Conservation (phyloP, 164 flowering plant genomes). For the Stephania cephalantha region DNA sequence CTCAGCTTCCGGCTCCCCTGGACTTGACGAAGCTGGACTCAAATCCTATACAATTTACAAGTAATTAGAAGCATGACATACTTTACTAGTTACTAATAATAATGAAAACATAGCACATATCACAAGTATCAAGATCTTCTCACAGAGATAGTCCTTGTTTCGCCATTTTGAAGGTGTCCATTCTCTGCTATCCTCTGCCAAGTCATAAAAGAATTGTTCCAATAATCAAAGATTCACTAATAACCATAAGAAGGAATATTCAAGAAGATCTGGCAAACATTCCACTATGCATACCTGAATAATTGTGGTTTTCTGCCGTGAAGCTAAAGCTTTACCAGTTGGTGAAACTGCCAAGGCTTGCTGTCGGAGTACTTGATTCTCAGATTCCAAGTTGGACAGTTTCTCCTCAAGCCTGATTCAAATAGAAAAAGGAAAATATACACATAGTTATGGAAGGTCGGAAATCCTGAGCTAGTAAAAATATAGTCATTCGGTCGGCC, state of each 20-base stretch:
- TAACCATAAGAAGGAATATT: background rate
- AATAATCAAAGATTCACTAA: background rate
- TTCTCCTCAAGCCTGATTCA: slow-evolving; percentile 84
- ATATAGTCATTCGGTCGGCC: background rate
- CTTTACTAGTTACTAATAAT: slow-evolving; percentile 1
- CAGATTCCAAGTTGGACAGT: slow-evolving; percentile 79
- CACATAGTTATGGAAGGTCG: background rate
- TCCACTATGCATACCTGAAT: slow-evolving; percentile 45
- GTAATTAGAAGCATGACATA: slow-evolving; percentile 1
- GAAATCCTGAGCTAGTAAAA: background rate
- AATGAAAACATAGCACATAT: background rate
- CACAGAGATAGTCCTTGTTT: slow-evolving; percentile 44
- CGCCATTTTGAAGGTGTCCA: slow-evolving; percentile 68
- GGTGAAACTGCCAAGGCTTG: slow-evolving; percentile 92
- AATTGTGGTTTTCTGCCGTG: slow-evolving; percentile 54
- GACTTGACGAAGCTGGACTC: slow-evolving; percentile 35
- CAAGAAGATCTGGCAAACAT: slow-evolving; percentile 7
- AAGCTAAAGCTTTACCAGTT: slow-evolving; percentile 59
- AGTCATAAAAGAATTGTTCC: slow-evolving; percentile 14
- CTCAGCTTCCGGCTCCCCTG: slow-evolving; percentile 68
- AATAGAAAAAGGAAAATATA: background rate
- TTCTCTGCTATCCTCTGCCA: slow-evolving; percentile 81
- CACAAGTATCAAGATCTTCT: slow-evolving; percentile 25
- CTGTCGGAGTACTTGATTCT: slow-evolving; percentile 95
- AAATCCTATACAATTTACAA: slow-evolving; percentile 39